Evolutionary conservation across 306 rosid species (phyloP), one percentile per base, ranked within the genome.

Genomic region (Cercis canadensis): DNA sequence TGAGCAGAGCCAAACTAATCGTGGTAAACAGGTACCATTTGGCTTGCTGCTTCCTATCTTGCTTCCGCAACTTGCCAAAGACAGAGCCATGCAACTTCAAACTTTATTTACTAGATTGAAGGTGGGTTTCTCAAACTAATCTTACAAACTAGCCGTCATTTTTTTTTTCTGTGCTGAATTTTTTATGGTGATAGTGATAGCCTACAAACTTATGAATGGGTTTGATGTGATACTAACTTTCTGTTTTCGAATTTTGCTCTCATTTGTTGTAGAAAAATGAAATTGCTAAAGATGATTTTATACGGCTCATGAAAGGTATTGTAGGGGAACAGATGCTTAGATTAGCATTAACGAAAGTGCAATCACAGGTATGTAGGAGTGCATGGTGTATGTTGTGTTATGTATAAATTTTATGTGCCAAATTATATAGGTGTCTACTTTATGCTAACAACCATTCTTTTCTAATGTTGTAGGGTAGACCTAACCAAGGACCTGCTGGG

Each of bases 301-400:
- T 87, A 40, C 86, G 87, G 78, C 92, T 62, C 72, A 86, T 94
- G 85, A 84, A 85, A 85, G 61, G 84, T 67, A 83, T 94, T 57
- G 98, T 89, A 2, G 98, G 98, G 69, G 95, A 24, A 24, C 98
- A 90, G 82, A 82, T 90, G 92, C 97, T 94, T 62, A 86, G 84
- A 81, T 49, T 87, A 84, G 96, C 96, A 59, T 84, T 89, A 69
- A 7, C 80, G 9, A 77, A 80, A 84, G 88, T 90, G 60, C 94
- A 88, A 77, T 52, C 83, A 46, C 97, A 88, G 85, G 97, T 87
- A 78, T 57, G 77, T 49, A 11, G 44, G 29, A 58, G 31, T 72
- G 50, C 72, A 62, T 50, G 19, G 32, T 71, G 40, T 57, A 32
- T 74, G n/a, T 49, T 24, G 33, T 64, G 55, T 55, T 67, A 65